Evolutionary conservation across 2,329 filamentous ascomycete genomes (phyloP), one percentile per base, ranked within the genome.

Genomic region (Hypoxylon sp.): DNA sequence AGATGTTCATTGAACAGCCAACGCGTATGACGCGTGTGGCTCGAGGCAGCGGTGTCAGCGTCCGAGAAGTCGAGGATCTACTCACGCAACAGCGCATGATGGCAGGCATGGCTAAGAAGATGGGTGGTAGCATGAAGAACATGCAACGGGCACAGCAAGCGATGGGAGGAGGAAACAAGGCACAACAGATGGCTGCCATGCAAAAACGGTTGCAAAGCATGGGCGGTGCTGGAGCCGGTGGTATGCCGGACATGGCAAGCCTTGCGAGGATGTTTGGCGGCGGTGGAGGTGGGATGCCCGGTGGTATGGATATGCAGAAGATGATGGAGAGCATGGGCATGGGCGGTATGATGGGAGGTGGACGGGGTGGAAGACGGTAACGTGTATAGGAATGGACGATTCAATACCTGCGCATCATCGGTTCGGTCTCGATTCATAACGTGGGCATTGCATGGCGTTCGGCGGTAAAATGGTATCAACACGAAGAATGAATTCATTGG

Each of bases 61-160:
- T 99, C 1, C 89, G 87, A 24, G 96, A 99, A 80, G 94, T 99
- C 15, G 96, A 99, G 80, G 96, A 99, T 77, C 85, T 99, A 6
- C 87, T 99, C n/a, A 97, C 94, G 0, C 96, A 99, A 82, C 95
- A 98, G 80, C 91, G 93, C 74, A 97, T 98, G 92, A 99, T 99
- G 96, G 93, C 93, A 0, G 93, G 93, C 65, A 98, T 99, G 94
- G 96, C 96, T 53, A 99, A 98, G 90, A 97, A 97, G 84, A 97
- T 99, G 89, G 95, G 96, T 64, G 94, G 94, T 42, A 94, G 93
- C 79, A 97, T 97, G 92, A 96, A 96, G 83, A 97, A 98, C 79
- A 97, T 98, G 91, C 93, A 98, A 80, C 90, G 91, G 56, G 94
- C 94, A 0, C 94, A 98, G 81, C 92, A 92, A 61, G 93, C 93